Evolutionary conservation across 257 asterid genomes (phyloP).

Genomic region (Coffea eugenioides): DNA sequence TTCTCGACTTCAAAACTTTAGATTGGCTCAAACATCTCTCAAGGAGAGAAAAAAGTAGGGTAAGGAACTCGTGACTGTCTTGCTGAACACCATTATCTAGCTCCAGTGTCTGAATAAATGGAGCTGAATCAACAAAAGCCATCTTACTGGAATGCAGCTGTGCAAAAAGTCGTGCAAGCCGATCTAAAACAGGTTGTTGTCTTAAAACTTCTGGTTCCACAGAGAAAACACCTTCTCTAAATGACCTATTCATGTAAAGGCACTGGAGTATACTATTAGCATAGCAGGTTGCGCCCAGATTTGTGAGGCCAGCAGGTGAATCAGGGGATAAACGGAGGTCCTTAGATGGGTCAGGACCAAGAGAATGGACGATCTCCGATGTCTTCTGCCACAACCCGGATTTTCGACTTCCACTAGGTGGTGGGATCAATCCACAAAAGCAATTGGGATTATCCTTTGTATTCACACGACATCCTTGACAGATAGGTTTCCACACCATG

Average conservation of each 20-base stretch:
- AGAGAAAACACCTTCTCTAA: slow-evolving; percentile 85
- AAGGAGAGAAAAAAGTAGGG: slow-evolving; percentile 86
- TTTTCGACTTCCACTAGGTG: slow-evolving; percentile 79
- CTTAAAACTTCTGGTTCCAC: slow-evolving; percentile 74
- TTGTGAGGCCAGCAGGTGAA: slow-evolving; percentile 95
- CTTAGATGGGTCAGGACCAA: slow-evolving; percentile 77
- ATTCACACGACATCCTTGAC: slow-evolving; percentile 94
- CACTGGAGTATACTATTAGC: slow-evolving; percentile 97
- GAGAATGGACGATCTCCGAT: slow-evolving; percentile 69
- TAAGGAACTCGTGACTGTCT: slow-evolving; percentile 96
- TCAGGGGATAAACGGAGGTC: slow-evolving; percentile 71
- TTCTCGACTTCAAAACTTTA: slow-evolving; percentile 63
- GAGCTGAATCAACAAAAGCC: slow-evolving; percentile 97
- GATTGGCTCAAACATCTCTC: slow-evolving; percentile 84
- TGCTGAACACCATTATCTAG: slow-evolving; percentile 97
- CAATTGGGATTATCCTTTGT: slow-evolving; percentile 97
- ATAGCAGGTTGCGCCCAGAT: slow-evolving; percentile 98
- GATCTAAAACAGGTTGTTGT: slow-evolving; percentile 73
- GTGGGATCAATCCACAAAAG: slow-evolving; percentile 90
- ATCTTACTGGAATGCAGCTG: slow-evolving; percentile 83
- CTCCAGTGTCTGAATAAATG: slow-evolving; percentile 84
- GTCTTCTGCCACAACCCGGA: slow-evolving; percentile 93
- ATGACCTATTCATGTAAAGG: slow-evolving; percentile 81
- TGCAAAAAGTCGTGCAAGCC: slow-evolving; percentile 79
- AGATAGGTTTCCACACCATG: slow-evolving; percentile 79